Percentiles rank a stretch among this genome's conserved stretches.
Conservation (phyloP, 2,329 filamentous ascomycete species). For the Stagonosporopsis chrysanthemi region DNA sequence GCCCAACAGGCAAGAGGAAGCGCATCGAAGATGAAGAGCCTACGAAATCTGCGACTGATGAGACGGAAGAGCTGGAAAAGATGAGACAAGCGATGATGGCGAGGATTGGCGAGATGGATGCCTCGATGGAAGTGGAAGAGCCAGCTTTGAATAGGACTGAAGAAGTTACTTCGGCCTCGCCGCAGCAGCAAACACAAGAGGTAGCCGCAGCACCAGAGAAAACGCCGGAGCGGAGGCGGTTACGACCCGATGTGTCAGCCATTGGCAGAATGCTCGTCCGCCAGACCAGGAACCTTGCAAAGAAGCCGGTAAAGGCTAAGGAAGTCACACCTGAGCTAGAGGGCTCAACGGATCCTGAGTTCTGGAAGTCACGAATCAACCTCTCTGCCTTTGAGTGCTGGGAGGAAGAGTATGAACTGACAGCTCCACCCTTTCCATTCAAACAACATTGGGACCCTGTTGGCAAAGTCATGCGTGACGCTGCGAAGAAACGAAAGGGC, state of each 20-base stretch:
- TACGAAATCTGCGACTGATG: slow-evolving; percentile 7
- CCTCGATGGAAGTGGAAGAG: slow-evolving; percentile 5
- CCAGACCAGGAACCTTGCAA: slow-evolving; percentile 34
- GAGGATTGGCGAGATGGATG: slow-evolving; percentile 18
- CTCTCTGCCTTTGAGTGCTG: slow-evolving; percentile 86
- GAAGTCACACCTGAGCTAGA: slow-evolving; percentile 35
- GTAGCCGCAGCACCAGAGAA: slow-evolving; percentile 11
- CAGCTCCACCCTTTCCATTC: slow-evolving; percentile 87
- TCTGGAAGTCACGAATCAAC: slow-evolving; percentile 77
- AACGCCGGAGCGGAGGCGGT: slow-evolving; percentile 30
- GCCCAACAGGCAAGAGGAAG: slow-evolving; percentile 33
- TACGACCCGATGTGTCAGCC: slow-evolving; percentile 36
- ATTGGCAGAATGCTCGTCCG: slow-evolving; percentile 42
- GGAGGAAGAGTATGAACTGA: slow-evolving; percentile 64
- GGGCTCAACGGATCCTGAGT: slow-evolving; percentile 59
- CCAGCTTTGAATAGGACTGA: neutral
- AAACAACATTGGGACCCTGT: slow-evolving; percentile 87
- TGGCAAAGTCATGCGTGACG: slow-evolving; percentile 65
- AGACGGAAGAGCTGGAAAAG: slow-evolving; percentile 28
- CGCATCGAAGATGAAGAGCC: slow-evolving; percentile 33
- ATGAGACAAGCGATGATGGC: slow-evolving; percentile 37
- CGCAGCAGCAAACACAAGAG: neutral
- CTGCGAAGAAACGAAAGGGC: slow-evolving; percentile 66
- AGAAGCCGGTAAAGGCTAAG: slow-evolving; percentile 30
- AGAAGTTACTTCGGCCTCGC: neutral